Conservation (phyloP, 352 stramenopile genomes). For the Phytopythium boreale region DNA sequence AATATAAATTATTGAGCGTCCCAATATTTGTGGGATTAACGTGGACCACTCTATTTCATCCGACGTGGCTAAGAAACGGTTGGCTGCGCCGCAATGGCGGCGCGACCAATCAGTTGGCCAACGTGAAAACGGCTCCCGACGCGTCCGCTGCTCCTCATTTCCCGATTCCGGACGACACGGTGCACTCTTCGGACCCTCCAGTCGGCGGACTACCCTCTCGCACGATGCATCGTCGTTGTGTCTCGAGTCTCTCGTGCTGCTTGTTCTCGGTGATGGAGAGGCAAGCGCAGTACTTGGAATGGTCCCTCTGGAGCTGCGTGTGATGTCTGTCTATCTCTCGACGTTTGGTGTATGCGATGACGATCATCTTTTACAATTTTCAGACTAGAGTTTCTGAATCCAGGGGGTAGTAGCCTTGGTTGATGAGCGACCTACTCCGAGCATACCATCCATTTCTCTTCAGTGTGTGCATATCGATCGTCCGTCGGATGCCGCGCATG, state of each 20-base stretch:
- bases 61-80: too few relatives aligned
- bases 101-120: too few relatives aligned
- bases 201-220: too few relatives aligned
- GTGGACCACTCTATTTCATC: background rate
- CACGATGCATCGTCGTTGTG: too few relatives aligned
- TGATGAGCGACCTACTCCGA: conserved; percentile 74
- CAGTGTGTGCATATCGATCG: background rate
- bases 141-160: background rate
- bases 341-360: conserved; percentile 56
- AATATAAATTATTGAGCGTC: too few relatives aligned
- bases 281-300: too few relatives aligned
- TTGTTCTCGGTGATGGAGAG: too few relatives aligned
- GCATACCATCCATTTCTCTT: conserved; percentile 35
- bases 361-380: conserved; percentile 79
- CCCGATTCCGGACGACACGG: background rate
- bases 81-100: background rate
- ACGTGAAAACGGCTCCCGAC: too few relatives aligned
- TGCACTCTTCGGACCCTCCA: background rate
- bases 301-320: too few relatives aligned
- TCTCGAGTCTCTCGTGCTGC: too few relatives aligned
- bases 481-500: too few relatives aligned
- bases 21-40: background rate
- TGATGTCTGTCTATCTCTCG: conserved; percentile 6
- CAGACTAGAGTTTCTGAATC: conserved; percentile 92
- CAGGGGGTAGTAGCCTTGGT: conserved; percentile 83